Base-by-base conservation (phyloP, 176 grass and related monocot genomes). In the Carex scoparia region DNA sequence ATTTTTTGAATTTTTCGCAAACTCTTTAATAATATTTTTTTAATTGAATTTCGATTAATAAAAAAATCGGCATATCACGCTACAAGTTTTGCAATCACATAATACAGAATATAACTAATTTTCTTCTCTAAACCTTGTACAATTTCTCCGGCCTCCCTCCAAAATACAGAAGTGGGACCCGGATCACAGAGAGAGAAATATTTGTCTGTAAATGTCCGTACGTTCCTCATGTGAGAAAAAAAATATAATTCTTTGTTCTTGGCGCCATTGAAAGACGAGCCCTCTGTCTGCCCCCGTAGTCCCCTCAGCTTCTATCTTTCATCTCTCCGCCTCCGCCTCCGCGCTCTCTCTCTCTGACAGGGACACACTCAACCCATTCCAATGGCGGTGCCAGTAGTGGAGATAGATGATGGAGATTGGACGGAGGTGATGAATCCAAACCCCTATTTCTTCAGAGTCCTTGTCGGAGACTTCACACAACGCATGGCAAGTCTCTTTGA, bases 401-500 rank as follows among this genome's bases (percentile, higher is more conserved):
- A 42, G 75, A 83, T n/a, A 84, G 31, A 68, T 66, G 83, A 38
- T 73, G 65, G 79, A 27, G 85, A 70, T 79, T 65, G 71, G 79
- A 64, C 46, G 80, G 78, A 73, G 46, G 87, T 9, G 38, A 85
- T 71, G 69, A 88, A 88, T 88, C 89, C 88, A 66, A 69, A 83
- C 5, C 95, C 89, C 49, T 93, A 94, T 69, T 98, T 98, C 95
- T 98, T 95, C 86, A 98, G 95, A 88, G 89, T 98, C 71, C 91
- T 98, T 35, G 75, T 93, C 28, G 93, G 95, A 35, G 95, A 98
- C 71, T 98, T 88, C 91, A 79, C 82, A 67, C 71, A 92, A 79
- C 86, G 88, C 27, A 77, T 98, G 91, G 95, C 88, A 89, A 95
- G 90, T 88, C 27, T 7, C 13, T 64, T 30, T 82, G 28, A 78